A percentile compares a stretch with the other conserved stretches of the same genome.
Conservation (phyloP, 306 rosid genomes). For the Lotus japonicus region DNA sequence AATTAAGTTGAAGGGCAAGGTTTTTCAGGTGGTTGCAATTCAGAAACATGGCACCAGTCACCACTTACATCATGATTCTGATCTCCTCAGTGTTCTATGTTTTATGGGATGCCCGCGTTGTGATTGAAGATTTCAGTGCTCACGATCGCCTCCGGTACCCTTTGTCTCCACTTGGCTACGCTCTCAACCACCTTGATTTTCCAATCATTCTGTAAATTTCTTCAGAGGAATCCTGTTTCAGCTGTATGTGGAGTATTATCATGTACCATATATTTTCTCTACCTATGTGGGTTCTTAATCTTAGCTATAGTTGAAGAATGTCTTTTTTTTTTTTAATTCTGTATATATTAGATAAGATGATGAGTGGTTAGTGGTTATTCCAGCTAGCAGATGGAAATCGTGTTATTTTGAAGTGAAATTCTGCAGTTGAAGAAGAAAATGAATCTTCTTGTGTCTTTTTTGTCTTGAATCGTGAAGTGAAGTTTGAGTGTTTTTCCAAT, state of each 20-base stretch:
- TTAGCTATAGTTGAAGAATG: too few species aligned
- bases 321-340: too few species aligned
- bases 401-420: too few species aligned
- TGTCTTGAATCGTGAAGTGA: too few species aligned
- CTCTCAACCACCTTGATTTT: constrained; percentile 7
- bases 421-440: too few species aligned
- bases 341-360: too few species aligned
- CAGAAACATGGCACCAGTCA: constrained; percentile 27
- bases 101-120: constrained; percentile 10
- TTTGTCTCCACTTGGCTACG: neutral
- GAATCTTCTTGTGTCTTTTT: too few species aligned
- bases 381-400: too few species aligned
- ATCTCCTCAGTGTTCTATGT: constrained; percentile 19
- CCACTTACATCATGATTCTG: constrained; percentile 12
- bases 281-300: too few species aligned
- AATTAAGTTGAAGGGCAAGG: neutral
- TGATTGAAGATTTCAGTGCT: neutral
- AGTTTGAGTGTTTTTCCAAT: too few species aligned
- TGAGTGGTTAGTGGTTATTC: too few species aligned
- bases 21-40: neutral
- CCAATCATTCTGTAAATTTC: constrained; percentile 13
- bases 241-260: neutral
- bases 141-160: neutral
- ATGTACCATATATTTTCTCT: too few species aligned
- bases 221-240: neutral